Evolutionary conservation across 257 asterid genomes (phyloP), one percentile per base, ranked within the genome.

Genomic region (Nicotiana sylvestris): DNA sequence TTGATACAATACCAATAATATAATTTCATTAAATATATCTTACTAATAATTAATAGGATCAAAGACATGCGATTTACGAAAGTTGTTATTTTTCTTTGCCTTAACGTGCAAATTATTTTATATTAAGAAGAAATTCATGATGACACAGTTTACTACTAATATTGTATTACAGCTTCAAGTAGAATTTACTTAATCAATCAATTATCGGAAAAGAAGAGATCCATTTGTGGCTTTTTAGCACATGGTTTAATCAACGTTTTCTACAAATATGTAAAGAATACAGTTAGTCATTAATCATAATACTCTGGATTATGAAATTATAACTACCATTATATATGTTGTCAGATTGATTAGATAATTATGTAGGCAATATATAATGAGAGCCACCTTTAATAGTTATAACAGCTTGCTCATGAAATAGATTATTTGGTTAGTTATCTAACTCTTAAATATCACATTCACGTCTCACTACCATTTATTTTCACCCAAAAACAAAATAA

Each of bases 341-440:
- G 81, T 69, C 39, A 60, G 37, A 72, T 85, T 86, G 90, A 87
- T 89, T 84, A 84, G 85, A 53, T 86, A 76, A 84, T 84, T 66
- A 86, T 88, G 85, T 76, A 27, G 25, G 39, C 30, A 84, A 56
- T 10, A 70, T 43, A 72, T 53, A 86, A 88, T 90, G 83, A 90
- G 83, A 83, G 46, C 77, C 43, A 65, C 81, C 92, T 91, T 88
- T 91, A 76, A 49, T 15, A 81, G 17, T 66, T 74, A 81, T 67
- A 78, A 86, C 30, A 35, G 1, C 74, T 10, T 83, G 16, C 81
- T 81, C 61, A 83, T 81, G 53, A 35, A 83, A 57, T 49, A 12
- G 55, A 66, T 65, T 33, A 12, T 72, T 72, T 46, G 21, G 21
- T 65, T 65, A 2, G 39, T 30, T 65, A 13, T 11, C 39, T 29